Evolutionary conservation across 192 early-diverging fungal species (phyloP).

Genomic region (Podochytrium sp.): DNA sequence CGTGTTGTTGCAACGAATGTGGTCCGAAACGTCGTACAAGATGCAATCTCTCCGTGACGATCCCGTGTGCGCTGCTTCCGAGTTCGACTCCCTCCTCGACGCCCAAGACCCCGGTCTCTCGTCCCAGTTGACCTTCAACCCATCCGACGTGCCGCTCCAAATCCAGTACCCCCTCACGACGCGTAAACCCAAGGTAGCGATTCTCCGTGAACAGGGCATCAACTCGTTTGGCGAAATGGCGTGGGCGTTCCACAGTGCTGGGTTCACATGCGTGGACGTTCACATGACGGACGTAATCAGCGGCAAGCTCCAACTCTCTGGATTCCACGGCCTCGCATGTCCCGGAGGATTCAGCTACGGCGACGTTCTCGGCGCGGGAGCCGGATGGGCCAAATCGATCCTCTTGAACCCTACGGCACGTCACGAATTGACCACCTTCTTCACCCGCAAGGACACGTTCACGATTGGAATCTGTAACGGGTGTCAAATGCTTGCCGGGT

Average conservation of each 20-base stretch:
- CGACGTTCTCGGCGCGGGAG: slow-evolving; percentile 98
- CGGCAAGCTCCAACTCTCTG: slow-evolving; percentile 51
- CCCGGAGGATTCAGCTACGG: slow-evolving; percentile 99
- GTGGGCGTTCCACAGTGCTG: slow-evolving; percentile 90
- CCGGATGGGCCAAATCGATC: slow-evolving; percentile 95
- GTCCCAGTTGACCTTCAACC: slow-evolving; percentile 80
- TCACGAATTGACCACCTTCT: slow-evolving; percentile 78
- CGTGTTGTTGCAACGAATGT: slow-evolving; percentile 74
- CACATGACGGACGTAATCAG: slow-evolving; percentile 96
- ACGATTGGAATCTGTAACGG: slow-evolving; percentile 98
- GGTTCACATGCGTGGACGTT: slow-evolving; percentile 93
- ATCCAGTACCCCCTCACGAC: slow-evolving; percentile 29
- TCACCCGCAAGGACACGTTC: slow-evolving; percentile 88
- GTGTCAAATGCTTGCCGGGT: slow-evolving; percentile 93
- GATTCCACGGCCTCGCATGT: slow-evolving; percentile 87
- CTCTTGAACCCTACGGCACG: slow-evolving; percentile 74
- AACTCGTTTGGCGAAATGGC: slow-evolving; percentile 96
- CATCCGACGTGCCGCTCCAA: slow-evolving; percentile 36
- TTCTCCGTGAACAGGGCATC: slow-evolving; percentile 97
- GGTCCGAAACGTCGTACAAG: slow-evolving; percentile 89
- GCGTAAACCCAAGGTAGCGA: slow-evolving; percentile 80
- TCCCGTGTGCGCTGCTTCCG: slow-evolving; percentile 80
- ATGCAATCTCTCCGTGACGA: slow-evolving; percentile 93
- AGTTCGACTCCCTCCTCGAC: slow-evolving; percentile 76
- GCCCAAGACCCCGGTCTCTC: slow-evolving; percentile 78